Base-by-base conservation (phyloP, 306 rosid genomes). In the Trifolium repens region DNA sequence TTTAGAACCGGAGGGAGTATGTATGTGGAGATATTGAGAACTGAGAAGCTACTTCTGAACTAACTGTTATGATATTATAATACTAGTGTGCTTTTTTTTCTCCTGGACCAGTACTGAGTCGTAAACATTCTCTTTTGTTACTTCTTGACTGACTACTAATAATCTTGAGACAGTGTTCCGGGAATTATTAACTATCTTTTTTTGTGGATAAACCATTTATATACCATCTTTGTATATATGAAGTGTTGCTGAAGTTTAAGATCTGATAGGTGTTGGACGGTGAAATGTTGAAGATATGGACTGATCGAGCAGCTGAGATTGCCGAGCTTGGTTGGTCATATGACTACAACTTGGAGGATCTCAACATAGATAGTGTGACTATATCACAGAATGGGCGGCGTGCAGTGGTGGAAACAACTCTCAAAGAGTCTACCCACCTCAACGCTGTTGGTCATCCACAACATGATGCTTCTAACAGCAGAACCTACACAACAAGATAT, bases 261-360 rank as follows among this genome's bases (percentile, higher is more conserved):
- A 40, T 24, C 39, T 83, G 79, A 9, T 79, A 94, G 98, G 89
- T 88, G 78, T 84, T 94, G 93, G 98, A 92, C 3, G 96, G 97
- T 70, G 91, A 87, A 86, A 94, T 94, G 98, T 82, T 94, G 92
- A 90, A 90, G 88, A 83, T 90, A 75, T 94, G 98, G 98, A 86
- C 86, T 2, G 96, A 92, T 77, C 97, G 98, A 1, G 98, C 97
- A 4, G 81, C 84, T 37, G 96, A 94, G 83, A 89, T 94, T 76
- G 91, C 93, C 42, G 89, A 89, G 82, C 93, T 91, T 9, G 90
- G 92, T 68, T 94, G 96, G 97, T 91, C 86, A 63, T 94, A 94
- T 53, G 88, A 89, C 59, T 94, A 92, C 83, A 67, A 75, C 70
- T 82, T 94, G 64, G 67, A 78, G 85, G 91, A 80, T 83, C 88